Conservation (phyloP, 2,329 filamentous ascomycete genomes). For the Colletotrichum sp. region DNA sequence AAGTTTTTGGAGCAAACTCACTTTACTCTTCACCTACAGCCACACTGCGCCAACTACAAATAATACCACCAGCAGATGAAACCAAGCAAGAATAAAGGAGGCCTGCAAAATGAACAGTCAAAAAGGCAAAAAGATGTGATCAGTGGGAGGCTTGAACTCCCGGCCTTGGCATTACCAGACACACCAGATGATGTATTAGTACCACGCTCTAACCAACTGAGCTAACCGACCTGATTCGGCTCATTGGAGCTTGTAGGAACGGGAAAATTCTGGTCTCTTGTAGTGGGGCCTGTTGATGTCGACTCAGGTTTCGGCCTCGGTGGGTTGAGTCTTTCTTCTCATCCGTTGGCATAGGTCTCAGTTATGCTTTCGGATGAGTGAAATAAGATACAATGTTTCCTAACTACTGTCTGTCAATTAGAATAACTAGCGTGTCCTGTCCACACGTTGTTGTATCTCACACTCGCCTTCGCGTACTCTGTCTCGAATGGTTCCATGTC, state of each 20-base stretch:
- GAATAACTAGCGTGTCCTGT: not conserved
- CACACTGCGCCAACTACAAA: not conserved
- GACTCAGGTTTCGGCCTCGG: not conserved
- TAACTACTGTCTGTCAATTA: not conserved
- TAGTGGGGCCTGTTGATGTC: not conserved
- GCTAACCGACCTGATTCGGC: constrained; percentile 9
- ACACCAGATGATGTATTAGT: constrained; percentile 11
- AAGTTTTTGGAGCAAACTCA: not conserved
- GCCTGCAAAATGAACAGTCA: not conserved
- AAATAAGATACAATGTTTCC: not conserved
- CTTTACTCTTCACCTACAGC: not conserved
- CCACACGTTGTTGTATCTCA: not conserved
- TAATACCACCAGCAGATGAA: not conserved
- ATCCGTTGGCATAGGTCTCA: not conserved
- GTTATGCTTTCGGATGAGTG: not conserved
- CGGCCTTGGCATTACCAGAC: constrained; percentile 15
- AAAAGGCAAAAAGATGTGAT: not conserved
- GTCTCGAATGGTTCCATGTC: not conserved
- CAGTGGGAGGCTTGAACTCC: constrained; percentile 21
- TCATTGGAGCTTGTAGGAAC: fast-evolving
- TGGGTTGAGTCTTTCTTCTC: not conserved
- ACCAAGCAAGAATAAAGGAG: not conserved
- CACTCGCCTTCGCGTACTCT: not conserved
- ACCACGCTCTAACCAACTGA: constrained; percentile 22
- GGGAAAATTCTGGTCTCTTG: not conserved